These are phyloP conservation scores for Remersonia thermophila DNA, from an alignment of 2,329 filamentous ascomycete species.

Conservation along the genomic window DNA sequence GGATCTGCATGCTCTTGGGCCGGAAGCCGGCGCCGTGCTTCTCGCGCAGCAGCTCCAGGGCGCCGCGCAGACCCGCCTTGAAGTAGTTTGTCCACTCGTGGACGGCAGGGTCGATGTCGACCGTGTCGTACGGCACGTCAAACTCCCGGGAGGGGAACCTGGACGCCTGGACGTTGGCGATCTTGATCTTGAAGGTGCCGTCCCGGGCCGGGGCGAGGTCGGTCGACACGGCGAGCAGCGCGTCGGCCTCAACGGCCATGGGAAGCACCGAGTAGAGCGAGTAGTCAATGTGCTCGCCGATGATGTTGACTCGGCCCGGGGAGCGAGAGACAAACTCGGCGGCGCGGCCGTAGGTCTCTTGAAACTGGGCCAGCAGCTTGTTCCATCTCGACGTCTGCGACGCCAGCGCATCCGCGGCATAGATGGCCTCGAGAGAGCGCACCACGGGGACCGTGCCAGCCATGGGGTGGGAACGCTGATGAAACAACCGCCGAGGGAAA, in stretches of 20 bases:
- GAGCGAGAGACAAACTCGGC: constrained; percentile 79
- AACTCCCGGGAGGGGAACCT: constrained; percentile 71
- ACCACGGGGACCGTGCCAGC: constrained; percentile 58
- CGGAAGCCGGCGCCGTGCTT: constrained; percentile 48
- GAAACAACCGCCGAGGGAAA: too few relatives aligned
- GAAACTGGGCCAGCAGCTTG: constrained; percentile 58
- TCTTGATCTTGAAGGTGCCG: constrained; percentile 54
- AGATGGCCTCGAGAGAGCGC: constrained; percentile 66
- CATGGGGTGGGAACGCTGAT: too few relatives aligned
- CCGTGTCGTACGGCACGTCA: constrained; percentile 48
- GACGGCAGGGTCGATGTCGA: constrained; percentile 73
- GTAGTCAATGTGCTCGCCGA: constrained; percentile 99
- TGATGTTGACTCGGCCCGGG: constrained; percentile 92
- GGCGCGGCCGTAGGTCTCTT: constrained; percentile 52
- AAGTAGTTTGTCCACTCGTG: constrained; percentile 99
- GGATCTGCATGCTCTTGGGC: constrained; percentile 69
- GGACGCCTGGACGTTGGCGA: constrained; percentile 64
- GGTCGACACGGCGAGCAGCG: constrained; percentile 66
- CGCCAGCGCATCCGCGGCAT: constrained; percentile 58
- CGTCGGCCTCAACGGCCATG: constrained; percentile 88
- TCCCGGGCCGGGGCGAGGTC: constrained; percentile 34
- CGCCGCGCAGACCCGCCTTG: constrained; percentile 78
- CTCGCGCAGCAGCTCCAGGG: constrained; percentile 62
- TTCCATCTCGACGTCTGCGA: constrained; percentile 66
- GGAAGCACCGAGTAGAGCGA: constrained; percentile 91